A percentile compares a stretch with the other conserved stretches of the same genome.
These are phyloP conservation scores for Atalantia buxifolia DNA, from an alignment of 345 rosid species.

Conservation along the genomic window DNA sequence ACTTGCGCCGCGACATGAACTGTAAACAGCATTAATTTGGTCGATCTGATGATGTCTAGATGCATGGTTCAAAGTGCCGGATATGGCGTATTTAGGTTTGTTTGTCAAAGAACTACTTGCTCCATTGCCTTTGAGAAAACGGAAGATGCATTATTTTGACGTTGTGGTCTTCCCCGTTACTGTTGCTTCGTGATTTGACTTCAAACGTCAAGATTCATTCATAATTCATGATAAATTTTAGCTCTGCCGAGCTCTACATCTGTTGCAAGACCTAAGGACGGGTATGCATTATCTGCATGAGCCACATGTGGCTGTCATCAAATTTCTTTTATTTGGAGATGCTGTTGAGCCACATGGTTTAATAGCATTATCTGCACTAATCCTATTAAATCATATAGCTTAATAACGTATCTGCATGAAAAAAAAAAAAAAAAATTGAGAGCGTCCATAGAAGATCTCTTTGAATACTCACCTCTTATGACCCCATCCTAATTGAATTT, in stretches of 20 bases:
- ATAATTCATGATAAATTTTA: not conserved
- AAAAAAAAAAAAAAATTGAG: no score
- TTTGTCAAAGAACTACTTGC: not conserved
- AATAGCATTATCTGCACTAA: no score
- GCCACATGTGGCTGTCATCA: rapidly evolving
- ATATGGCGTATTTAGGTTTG: not conserved
- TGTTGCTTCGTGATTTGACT: not conserved
- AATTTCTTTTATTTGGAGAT: no score
- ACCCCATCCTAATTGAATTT: not conserved
- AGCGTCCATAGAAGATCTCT: no score
- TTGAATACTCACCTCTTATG: no score
- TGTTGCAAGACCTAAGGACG: not conserved
- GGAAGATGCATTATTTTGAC: not conserved
- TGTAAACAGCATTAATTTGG: not conserved
- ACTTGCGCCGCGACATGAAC: not conserved
- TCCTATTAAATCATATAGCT: rapidly evolving
- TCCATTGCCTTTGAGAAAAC: not conserved
- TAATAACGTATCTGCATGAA: no score
- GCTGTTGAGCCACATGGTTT: no score
- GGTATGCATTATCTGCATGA: no score
- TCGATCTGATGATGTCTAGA: not conserved
- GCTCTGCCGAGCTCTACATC: not conserved
- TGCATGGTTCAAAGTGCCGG: not conserved
- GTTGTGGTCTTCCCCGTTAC: not conserved
- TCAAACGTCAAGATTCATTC: not conserved